Conservation (phyloP, 176 grass and related monocot genomes). For the Oryza glumipatula region DNA sequence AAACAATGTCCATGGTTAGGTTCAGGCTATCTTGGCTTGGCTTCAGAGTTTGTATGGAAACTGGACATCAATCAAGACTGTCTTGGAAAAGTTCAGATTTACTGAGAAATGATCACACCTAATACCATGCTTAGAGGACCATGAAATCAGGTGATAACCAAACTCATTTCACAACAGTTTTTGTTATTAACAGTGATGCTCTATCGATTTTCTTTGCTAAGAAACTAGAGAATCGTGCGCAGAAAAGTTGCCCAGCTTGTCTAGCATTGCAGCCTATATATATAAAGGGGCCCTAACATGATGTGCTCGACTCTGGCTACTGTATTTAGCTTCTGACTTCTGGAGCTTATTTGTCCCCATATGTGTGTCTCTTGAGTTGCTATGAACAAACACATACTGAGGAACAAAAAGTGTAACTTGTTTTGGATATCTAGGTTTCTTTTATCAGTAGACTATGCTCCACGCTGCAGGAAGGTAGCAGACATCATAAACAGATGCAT, state of each 20-base stretch:
- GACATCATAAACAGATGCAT: background rate
- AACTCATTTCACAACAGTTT: conserved; percentile 1
- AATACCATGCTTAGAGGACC: background rate
- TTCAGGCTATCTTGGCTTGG: background rate
- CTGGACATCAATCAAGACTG: background rate
- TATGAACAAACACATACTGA: conserved; percentile 26
- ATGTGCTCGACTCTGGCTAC: conserved; percentile 27
- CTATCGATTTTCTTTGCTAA: background rate
- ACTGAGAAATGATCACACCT: background rate
- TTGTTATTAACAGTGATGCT: no score
- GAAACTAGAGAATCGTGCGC: conserved; percentile 15
- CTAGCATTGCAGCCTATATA: conserved; percentile 6
- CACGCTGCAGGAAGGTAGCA: conserved; percentile 28
- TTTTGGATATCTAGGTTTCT: conserved; percentile 29
- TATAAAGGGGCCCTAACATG: background rate
- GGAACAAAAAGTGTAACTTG: conserved; percentile 12
- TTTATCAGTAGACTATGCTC: conserved; percentile 30
- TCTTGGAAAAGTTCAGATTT: background rate
- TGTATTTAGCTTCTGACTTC: conserved; percentile 36
- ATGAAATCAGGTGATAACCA: background rate
- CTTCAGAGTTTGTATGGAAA: conserved; percentile 27
- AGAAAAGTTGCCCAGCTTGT: conserved; percentile 17
- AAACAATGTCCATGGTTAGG: conserved; percentile 17
- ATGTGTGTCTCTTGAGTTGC: conserved; percentile 25
- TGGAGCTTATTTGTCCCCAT: conserved; percentile 32